A percentile compares a stretch with the other conserved stretches of the same genome.
phyloP scores from a whole-genome alignment of 2,329 filamentous ascomycete genomes.

The Alternaria sp. region DNA sequence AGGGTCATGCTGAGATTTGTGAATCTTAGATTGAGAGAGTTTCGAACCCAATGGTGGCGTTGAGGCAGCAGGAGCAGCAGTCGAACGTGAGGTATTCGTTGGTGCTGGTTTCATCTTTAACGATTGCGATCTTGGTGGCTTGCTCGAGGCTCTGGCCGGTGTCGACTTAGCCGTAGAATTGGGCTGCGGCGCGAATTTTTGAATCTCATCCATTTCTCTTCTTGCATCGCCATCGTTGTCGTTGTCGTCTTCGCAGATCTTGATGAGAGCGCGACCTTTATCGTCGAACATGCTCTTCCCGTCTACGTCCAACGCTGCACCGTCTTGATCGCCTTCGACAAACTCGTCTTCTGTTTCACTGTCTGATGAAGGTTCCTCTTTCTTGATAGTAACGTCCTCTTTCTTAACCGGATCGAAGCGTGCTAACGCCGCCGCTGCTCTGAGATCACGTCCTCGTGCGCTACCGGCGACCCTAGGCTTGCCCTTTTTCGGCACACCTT shows the following conservation, averaged over 20 bases:
- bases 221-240: conserved; percentile 46
- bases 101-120: background rate
- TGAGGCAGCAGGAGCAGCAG: background rate
- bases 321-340: conserved; percentile 45
- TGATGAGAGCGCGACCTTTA: conserved; percentile 71
- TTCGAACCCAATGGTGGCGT: background rate
- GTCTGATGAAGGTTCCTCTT: conserved; percentile 44
- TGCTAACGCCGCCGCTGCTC: conserved; percentile 79
- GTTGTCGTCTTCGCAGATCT: conserved; percentile 76
- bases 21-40: background rate
- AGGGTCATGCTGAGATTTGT: background rate
- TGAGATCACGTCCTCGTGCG: conserved; percentile 75
- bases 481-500: conserved; percentile 66
- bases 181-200: conserved; percentile 50
- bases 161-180: conserved; percentile 7
- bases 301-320: conserved; percentile 70
- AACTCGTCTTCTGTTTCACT: conserved; percentile 49
- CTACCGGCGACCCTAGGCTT: conserved; percentile 80
- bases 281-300: conserved; percentile 71
- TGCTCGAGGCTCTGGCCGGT: background rate
- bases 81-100: background rate
- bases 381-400: conserved; percentile 51
- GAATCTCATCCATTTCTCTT: conserved; percentile 74
- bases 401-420: conserved; percentile 67
- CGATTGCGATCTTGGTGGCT: background rate